Evolutionary conservation across 495 filamentous ascomycete genomes (phyloP), one percentile per base, ranked within the genome.

Genomic region (Pseudoneurospora amorphoporcata): DNA sequence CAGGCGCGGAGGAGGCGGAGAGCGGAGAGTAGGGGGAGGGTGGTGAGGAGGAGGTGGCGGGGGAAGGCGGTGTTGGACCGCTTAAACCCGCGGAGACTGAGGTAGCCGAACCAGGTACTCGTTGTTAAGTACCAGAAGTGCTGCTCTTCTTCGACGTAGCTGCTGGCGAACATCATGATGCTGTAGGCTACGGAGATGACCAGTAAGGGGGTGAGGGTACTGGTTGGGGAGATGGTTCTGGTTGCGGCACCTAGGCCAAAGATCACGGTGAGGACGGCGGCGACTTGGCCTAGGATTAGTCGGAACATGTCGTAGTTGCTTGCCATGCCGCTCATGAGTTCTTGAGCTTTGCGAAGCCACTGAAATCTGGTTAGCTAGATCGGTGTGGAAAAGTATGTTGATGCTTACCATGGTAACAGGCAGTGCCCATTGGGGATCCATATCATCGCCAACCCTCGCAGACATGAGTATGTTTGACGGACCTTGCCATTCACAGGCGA

Each of bases 91-190:
- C 86, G 90, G 41, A 90, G 75, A 71, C 86, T 86, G 2, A 96
- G 82, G 73, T 88, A 87, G 61, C 87, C 82, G 53, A 92, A 82
- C 94, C 94, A 99, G 3, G 87, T 90, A 0, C 92, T 90, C 14
- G 91, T 88, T 19, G 88, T 79, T 94, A 94, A 97, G 80, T 98
- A 98, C 95, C 95, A 99, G 80, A 97, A 97, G 74, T 98, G 91
- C 35, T 98, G 95, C 78, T 99, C 95, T 81, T 99, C 95, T 78
- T 99, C 95, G 35, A 99, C 93, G 78, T 94, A 98, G 79, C 94
- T 97, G 79, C 92, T 97, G 39, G 94, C 94, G 81, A 98, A 98
- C 94, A 98, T 98, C 91, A 97, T 94, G 39, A 86, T 79, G 10
- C 90, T 88, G 79, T 97, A 97, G 0, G 87, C 78, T 1, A 90